Evolutionary conservation across 1,284 basidiomycete genomes (phyloP).

Genomic region (Pulveroboletus sp.): DNA sequence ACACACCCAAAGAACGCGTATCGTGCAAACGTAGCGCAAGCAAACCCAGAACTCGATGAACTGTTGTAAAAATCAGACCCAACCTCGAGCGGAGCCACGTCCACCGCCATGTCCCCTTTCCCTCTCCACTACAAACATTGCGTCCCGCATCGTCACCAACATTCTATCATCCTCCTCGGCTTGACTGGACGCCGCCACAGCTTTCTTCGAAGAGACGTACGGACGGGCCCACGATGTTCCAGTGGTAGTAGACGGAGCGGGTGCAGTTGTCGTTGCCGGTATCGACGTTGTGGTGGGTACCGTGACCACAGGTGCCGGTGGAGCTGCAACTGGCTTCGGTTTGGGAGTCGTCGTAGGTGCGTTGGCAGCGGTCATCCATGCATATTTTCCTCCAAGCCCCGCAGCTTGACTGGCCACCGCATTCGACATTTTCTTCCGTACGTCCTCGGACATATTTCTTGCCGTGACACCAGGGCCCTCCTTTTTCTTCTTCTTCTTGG

Average conservation of each 20-base stretch:
- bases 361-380: constrained; percentile 79
- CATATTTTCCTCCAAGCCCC: constrained; percentile 77
- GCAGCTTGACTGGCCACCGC: constrained; percentile 84
- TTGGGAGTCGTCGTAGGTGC: constrained; percentile 49
- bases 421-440: constrained; percentile 86
- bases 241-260: constrained; percentile 20
- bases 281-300: constrained; percentile 38
- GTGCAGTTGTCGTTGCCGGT: constrained; percentile 37
- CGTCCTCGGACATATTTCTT: constrained; percentile 85
- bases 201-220: constrained; percentile 52
- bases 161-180: constrained; percentile 56
- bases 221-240: constrained; percentile 62
- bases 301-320: constrained; percentile 28
- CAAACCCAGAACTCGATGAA: no score
- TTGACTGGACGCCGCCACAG: constrained; percentile 24
- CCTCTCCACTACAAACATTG: constrained; percentile 76
- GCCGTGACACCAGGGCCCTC: constrained; percentile 82
- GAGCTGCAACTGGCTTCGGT: constrained; percentile 39
- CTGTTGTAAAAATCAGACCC: constrained; percentile 45
- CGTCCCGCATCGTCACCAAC: constrained; percentile 70
- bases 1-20: no score
- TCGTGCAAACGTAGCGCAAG: no score
- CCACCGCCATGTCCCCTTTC: constrained; percentile 80
- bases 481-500: constrained; percentile 83
- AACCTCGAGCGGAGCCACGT: constrained; percentile 67